A percentile compares a stretch with the other conserved stretches of the same genome.
Conservation (phyloP, 164 flowering plant genomes). For the Brasenia schreberi region DNA sequence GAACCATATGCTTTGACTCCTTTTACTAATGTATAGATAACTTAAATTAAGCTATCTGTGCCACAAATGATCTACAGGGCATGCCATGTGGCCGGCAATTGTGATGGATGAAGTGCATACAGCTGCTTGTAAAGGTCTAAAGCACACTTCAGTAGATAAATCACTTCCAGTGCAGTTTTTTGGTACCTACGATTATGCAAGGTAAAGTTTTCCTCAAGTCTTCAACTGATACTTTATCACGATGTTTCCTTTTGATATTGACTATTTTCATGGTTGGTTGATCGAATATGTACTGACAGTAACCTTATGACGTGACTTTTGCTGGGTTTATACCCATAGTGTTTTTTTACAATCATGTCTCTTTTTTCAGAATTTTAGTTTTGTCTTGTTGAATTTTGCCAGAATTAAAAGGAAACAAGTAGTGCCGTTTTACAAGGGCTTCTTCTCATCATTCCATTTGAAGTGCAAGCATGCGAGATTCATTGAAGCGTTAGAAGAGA, state of each 20-base stretch:
- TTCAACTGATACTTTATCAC: too few species aligned
- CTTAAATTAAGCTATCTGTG: too few species aligned
- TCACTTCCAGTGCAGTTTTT: constrained; percentile 88
- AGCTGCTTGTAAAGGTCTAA: constrained; percentile 32
- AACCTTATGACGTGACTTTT: too few species aligned
- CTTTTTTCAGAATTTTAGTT: background rate
- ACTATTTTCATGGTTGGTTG: too few species aligned
- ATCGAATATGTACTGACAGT: too few species aligned
- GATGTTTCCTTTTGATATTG: too few species aligned
- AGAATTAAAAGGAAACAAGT: constrained; percentile 67
- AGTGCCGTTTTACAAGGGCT: constrained; percentile 74
- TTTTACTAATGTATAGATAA: too few species aligned
- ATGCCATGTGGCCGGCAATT: constrained; percentile 96
- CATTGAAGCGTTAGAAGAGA: constrained; percentile 64
- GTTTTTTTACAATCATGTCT: background rate
- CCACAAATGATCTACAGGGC: constrained; percentile 31
- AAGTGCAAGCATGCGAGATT: constrained; percentile 74
- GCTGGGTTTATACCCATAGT: too few species aligned
- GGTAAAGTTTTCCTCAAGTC: constrained; percentile 23
- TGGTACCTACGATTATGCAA: constrained; percentile 97
- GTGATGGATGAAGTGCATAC: constrained; percentile 56
- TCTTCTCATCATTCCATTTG: constrained; percentile 53
- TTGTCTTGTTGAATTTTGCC: constrained; percentile 2
- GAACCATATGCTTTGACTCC: too few species aligned
- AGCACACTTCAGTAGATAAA: constrained; percentile 21